Evolutionary conservation across 2,329 filamentous ascomycete genomes (phyloP).

Genomic region (Thermothelomyces thermophilus): DNA sequence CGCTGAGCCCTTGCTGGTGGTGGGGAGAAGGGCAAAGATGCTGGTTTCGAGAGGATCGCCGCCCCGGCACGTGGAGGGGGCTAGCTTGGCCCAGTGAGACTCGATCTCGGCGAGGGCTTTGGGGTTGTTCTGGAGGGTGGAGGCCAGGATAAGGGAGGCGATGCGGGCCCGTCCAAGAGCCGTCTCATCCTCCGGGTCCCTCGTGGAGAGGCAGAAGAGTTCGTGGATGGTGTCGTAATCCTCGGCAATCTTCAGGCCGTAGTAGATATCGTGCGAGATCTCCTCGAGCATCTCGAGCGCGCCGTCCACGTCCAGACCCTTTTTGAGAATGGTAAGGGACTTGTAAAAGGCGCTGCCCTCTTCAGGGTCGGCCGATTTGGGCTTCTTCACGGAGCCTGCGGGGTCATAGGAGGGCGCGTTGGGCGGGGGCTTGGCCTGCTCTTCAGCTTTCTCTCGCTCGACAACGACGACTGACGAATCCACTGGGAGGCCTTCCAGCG

Average conservation of each 20-base stretch:
- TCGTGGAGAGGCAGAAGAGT: conserved; percentile 51
- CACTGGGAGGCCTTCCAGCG: conserved; percentile 44
- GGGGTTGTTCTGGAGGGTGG: conserved; percentile 59
- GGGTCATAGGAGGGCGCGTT: conserved; percentile 52
- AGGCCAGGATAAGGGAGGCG: conserved; percentile 52
- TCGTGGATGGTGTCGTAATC: conserved; percentile 46
- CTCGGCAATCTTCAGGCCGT: conserved; percentile 56
- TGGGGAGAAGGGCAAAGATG: conserved; percentile 39
- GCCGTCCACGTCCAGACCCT: conserved; percentile 38
- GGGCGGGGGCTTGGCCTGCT: conserved; percentile 33
- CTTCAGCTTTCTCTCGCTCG: conserved; percentile 37
- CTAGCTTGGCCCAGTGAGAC: conserved; percentile 40
- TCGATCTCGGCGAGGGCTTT: conserved; percentile 49
- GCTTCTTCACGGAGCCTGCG: conserved; percentile 51
- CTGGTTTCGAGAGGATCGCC: conserved; percentile 29
- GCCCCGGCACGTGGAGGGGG: conserved; percentile 33
- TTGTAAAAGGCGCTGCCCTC: conserved; percentile 34
- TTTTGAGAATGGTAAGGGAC: conserved; percentile 45
- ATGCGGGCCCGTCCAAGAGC: conserved; percentile 36
- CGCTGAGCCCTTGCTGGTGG: not conserved
- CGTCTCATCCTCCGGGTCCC: conserved; percentile 20
- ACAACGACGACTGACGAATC: conserved; percentile 50
- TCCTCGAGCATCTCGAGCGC: conserved; percentile 55
- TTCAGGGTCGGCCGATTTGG: conserved; percentile 32
- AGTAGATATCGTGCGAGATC: conserved; percentile 63